A percentile compares a stretch with the other conserved stretches of the same genome.
phyloP scores from a whole-genome alignment of 345 rosid genomes.

The Euphorbia tirucalli region DNA sequence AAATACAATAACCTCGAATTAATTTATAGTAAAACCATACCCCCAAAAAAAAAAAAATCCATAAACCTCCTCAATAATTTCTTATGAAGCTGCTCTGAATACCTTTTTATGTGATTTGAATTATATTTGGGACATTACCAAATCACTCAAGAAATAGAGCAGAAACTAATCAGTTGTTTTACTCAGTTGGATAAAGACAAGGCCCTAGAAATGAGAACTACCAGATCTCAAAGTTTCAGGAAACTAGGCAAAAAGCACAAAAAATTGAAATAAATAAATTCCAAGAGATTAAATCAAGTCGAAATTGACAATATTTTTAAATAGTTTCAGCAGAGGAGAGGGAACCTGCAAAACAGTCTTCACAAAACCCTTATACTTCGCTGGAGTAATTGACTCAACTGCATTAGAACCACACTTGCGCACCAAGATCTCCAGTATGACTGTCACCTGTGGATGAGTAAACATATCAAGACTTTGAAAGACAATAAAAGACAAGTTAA shows the following conservation, averaged over 20 bases:
- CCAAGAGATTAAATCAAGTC: not conserved
- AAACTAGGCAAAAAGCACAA: not conserved
- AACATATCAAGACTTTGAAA: conserved; percentile 4
- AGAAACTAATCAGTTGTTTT: not conserved
- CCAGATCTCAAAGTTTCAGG: not conserved
- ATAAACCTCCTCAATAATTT: not conserved
- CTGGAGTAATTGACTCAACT: conserved; percentile 60
- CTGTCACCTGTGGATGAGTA: conserved; percentile 52
- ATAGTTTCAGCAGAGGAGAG: not conserved
- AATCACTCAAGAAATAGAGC: not conserved
- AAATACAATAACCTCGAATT: too few species aligned
- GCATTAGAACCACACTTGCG: conserved; percentile 83
- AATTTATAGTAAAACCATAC: too few species aligned
- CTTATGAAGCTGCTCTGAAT: not conserved
- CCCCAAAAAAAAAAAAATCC: too few species aligned
- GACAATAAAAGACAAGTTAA: not conserved
- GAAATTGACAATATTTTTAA: not conserved
- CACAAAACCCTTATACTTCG: conserved; percentile 66
- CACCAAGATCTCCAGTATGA: conserved; percentile 77
- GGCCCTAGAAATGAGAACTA: not conserved
- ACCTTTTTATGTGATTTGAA: not conserved
- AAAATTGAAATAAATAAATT: not conserved
- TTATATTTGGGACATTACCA: not conserved
- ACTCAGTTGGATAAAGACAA: not conserved
- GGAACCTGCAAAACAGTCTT: conserved; percentile 73